Conservation (phyloP, 805 yeast genomes). For the Clavispora fructus region DNA sequence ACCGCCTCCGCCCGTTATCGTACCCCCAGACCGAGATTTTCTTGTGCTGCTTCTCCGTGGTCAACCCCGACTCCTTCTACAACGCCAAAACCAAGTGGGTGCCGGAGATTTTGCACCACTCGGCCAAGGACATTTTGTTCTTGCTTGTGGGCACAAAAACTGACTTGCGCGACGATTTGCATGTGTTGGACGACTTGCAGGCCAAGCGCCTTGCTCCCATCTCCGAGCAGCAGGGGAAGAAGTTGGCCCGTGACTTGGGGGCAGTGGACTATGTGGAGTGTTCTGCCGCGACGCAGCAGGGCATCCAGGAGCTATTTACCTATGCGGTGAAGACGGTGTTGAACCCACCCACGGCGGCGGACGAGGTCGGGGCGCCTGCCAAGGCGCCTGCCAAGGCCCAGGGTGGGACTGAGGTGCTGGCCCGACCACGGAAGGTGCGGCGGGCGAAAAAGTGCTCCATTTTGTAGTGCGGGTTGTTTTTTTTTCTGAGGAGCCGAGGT, state of each 20-base stretch:
- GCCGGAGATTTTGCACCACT: slow-evolving; percentile 83
- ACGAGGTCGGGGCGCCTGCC: slow-evolving; percentile 11
- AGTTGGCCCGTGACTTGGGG: slow-evolving; percentile 64
- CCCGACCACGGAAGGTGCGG: slow-evolving; percentile 24
- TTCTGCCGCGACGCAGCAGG: slow-evolving; percentile 84
- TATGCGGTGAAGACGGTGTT: slow-evolving; percentile 70
- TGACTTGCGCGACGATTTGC: slow-evolving; percentile 79
- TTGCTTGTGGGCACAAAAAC: slow-evolving; percentile 83
- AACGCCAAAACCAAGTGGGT: slow-evolving; percentile 73
- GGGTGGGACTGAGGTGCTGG: neutral
- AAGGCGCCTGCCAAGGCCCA: neutral
- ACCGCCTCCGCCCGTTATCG: slow-evolving; percentile 80
- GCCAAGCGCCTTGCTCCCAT: slow-evolving; percentile 62
- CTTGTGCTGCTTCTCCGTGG: slow-evolving; percentile 78
- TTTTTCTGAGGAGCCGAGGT: too few species aligned
- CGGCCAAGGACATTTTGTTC: slow-evolving; percentile 63
- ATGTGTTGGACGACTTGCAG: slow-evolving; percentile 61
- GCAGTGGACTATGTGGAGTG: slow-evolving; percentile 79
- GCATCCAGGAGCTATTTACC: slow-evolving; percentile 81
- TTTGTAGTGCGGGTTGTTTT: slow-evolving; percentile 22
- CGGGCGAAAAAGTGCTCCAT: slow-evolving; percentile 37
- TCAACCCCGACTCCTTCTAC: slow-evolving; percentile 72
- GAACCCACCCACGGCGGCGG: slow-evolving; percentile 37
- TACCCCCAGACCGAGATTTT: slow-evolving; percentile 92
- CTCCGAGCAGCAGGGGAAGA: slow-evolving; percentile 53